Evolutionary conservation across 2,329 filamentous ascomycete genomes (phyloP), one percentile per base, ranked within the genome.

Genomic region (Trichoderma gracile): DNA sequence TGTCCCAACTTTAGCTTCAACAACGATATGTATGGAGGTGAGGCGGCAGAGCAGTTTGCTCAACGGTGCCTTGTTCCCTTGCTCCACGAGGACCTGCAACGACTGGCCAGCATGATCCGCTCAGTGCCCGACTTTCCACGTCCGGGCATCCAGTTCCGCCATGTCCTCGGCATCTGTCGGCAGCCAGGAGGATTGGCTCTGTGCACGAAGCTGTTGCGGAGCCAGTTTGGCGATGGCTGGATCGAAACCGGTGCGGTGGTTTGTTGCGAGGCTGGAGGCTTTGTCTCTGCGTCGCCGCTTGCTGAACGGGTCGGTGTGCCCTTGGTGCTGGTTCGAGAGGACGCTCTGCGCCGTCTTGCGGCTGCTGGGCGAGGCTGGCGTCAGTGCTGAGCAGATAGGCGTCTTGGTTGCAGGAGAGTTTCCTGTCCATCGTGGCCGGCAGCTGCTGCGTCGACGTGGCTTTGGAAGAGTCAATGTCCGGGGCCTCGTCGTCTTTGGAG

Each of bases 351-450:
- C 82, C 7, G 77, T 85, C 42, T 68, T 88, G 40, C 67, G 77
- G 68, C 73, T 88, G 1, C 70, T 88, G 27, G 14, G 46, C 1
- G 55, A 81, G 68, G 78, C 75, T 65, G 80, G 80, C 0, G 67
- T 86, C 17, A 9, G 53, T n/a, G 42, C 65, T 0, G 75, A 80
- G 45, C n/a, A 79, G 67, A 65, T 86, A 23, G 76, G 67, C 4
- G 71, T 85, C n/a, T 77, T 86, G 75, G 79, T 80, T 0, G 79
- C 88, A 21, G 85, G 81, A 1, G 85, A 88, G 71, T 86, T 89
- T 50, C 83, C 84, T 15, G 46, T 76, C 63, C 85, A 87, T 67
- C 74, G 78, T 67, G 85, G 84, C 2, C 78, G 84, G 50, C 73
- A 79, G 64, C 40, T 79, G 43, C 71, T 88, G 71, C 77, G 73